These are phyloP conservation scores for Tricholoma saponaceum DNA, from an alignment of 768 basidiomycete species.

Conservation along the genomic window DNA sequence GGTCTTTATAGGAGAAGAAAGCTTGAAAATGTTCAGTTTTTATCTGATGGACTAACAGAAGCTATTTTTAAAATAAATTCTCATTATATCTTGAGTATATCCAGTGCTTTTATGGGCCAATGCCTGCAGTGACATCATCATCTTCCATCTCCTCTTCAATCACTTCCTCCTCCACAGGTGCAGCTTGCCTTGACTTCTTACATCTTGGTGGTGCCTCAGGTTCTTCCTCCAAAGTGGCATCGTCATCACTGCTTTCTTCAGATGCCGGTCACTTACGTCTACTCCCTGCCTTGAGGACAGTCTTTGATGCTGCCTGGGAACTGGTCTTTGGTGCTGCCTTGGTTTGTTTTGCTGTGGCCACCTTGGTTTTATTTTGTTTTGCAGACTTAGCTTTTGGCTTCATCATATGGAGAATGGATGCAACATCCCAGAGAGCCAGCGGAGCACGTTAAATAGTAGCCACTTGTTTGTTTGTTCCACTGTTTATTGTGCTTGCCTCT, in stretches of 20 bases:
- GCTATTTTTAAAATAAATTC: too few relatives aligned
- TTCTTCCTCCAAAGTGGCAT: background rate
- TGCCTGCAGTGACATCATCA: too few relatives aligned
- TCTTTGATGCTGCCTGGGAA: background rate
- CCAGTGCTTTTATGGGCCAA: too few relatives aligned
- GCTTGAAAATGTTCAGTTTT: too few relatives aligned
- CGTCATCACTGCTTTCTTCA: background rate
- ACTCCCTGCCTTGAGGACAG: background rate
- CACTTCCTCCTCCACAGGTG: too few relatives aligned
- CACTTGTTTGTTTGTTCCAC: background rate
- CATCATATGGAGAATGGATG: background rate
- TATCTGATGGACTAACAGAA: too few relatives aligned
- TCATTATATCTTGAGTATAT: too few relatives aligned
- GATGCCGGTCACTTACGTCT: background rate
- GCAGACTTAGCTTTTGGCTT: background rate
- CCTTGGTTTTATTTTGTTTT: background rate
- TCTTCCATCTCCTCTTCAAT: too few relatives aligned
- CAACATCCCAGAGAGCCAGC: background rate
- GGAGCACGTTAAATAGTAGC: background rate
- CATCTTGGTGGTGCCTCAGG: background rate
- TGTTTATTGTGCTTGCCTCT: background rate
- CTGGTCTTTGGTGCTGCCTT: background rate
- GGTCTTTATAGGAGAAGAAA: too few relatives aligned
- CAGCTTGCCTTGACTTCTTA: background rate
- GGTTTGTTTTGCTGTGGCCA: background rate